A percentile compares a stretch with the other conserved stretches of the same genome.
phyloP scores from a whole-genome alignment of 2,329 filamentous ascomycete species.

The Talaromyces albobiverticillius region DNA sequence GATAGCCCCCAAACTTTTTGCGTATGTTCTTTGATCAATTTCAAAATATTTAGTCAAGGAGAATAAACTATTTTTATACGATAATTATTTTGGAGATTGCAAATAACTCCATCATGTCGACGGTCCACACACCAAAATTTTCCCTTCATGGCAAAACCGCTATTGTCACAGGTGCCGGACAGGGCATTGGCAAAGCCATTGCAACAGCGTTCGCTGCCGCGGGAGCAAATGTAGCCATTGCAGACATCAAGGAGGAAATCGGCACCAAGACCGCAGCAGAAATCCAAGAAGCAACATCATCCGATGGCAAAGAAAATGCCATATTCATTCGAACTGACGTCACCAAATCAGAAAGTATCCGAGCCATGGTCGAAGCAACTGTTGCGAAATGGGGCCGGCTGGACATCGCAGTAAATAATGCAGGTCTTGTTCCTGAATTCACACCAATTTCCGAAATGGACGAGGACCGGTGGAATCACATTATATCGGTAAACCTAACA shows the following conservation, averaged over 20 bases:
- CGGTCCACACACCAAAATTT: too few relatives aligned
- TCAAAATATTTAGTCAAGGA: too few relatives aligned
- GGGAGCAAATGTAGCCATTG: conserved; percentile 73
- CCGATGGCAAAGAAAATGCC: conserved; percentile 41
- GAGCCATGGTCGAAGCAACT: neutral
- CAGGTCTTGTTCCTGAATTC: conserved; percentile 32
- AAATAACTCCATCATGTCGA: too few relatives aligned
- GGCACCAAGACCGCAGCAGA: conserved; percentile 26
- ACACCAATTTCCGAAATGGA: conserved; percentile 15
- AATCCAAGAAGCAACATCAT: conserved; percentile 35
- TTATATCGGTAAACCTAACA: conserved; percentile 1
- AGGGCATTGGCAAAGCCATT: conserved; percentile 31
- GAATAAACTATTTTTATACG: too few relatives aligned
- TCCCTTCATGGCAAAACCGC: conserved; percentile 6
- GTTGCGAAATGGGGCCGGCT: neutral
- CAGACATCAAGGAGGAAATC: conserved; percentile 62
- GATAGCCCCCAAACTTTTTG: too few relatives aligned
- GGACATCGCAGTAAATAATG: conserved; percentile 5
- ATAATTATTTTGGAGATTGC: too few relatives aligned
- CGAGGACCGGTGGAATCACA: neutral
- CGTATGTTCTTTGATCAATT: too few relatives aligned
- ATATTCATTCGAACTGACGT: conserved; percentile 29
- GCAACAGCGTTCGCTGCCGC: conserved; percentile 67
- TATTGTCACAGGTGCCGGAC: conserved; percentile 26
- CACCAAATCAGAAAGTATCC: neutral